Conservation (phyloP, 225 moss, liverwort and hornwort genomes). For the Thuidium tamariscinum region DNA sequence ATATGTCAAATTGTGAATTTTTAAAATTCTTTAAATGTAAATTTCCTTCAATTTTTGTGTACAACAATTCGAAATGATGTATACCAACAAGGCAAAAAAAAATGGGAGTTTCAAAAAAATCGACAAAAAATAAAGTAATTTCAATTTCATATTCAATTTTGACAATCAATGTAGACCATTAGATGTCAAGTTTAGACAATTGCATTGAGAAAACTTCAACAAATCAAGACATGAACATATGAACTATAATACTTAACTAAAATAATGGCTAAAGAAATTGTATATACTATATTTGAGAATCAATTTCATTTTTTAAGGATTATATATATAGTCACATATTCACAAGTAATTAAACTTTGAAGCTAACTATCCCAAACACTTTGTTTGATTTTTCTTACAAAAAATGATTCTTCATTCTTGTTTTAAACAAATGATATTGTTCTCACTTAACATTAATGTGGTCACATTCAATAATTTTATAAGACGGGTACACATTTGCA, state of each 20-base stretch:
- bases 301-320: neutral
- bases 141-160: no score
- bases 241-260: neutral
- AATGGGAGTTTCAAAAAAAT: no score
- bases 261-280: no score
- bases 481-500: neutral
- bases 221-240: neutral
- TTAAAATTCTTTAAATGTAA: no score
- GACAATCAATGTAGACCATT: no score
- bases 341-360: neutral
- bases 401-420: neutral
- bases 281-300: neutral
- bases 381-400: neutral
- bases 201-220: neutral
- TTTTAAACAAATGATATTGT: no score
- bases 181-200: neutral
- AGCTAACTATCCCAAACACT: fast-evolving
- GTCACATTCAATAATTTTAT: neutral
- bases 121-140: no score
- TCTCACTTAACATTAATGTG: neutral
- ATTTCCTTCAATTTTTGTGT: no score
- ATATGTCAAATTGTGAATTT: no score
- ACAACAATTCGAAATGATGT: no score
- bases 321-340: fast-evolving
- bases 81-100: no score